Percentiles rank a stretch among this genome's conserved stretches.
phyloP scores from a whole-genome alignment of 2,329 filamentous ascomycete species.

The Septoria linicola region DNA sequence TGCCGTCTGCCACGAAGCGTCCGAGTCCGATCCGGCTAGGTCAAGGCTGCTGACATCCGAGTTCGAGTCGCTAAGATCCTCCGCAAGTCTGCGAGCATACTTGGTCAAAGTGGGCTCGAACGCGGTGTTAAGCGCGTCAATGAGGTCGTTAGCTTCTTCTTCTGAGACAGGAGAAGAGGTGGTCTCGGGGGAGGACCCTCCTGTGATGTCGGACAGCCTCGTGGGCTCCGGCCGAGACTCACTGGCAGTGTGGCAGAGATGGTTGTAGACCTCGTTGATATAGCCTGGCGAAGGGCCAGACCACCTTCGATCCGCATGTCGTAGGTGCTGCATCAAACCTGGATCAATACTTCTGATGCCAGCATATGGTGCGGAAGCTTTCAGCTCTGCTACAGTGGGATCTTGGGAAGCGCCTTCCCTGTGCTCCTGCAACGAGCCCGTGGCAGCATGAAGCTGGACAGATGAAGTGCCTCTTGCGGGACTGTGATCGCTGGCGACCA shows the following conservation, averaged over 20 bases:
- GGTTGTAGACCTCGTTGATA: background rate
- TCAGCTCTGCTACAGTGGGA: conserved; percentile 5
- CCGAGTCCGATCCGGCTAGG: background rate
- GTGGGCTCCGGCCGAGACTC: background rate
- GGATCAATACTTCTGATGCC: conserved; percentile 7
- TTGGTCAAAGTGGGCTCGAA: conserved; percentile 4
- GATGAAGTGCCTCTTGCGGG: too few species aligned
- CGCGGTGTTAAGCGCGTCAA: conserved; percentile 11
- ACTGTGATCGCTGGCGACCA: background rate
- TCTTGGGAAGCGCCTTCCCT: background rate
- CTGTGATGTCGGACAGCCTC: background rate
- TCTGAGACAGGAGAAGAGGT: background rate
- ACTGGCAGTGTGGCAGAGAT: too few species aligned
- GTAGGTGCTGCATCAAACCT: conserved; percentile 2
- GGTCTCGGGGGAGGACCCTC: background rate
- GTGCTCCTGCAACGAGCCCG: background rate
- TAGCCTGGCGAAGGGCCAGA: background rate
- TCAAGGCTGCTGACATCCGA: conserved; percentile 3
- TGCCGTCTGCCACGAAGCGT: too few species aligned
- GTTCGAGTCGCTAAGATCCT: background rate
- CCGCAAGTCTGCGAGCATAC: background rate
- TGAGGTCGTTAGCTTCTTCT: conserved; percentile 5
- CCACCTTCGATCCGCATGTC: background rate
- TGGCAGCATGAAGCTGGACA: too few species aligned
- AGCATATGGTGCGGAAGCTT: conserved; percentile 2